Base-by-base conservation (phyloP, 2,329 filamentous ascomycete species). In the Arachnomyces sp. region DNA sequence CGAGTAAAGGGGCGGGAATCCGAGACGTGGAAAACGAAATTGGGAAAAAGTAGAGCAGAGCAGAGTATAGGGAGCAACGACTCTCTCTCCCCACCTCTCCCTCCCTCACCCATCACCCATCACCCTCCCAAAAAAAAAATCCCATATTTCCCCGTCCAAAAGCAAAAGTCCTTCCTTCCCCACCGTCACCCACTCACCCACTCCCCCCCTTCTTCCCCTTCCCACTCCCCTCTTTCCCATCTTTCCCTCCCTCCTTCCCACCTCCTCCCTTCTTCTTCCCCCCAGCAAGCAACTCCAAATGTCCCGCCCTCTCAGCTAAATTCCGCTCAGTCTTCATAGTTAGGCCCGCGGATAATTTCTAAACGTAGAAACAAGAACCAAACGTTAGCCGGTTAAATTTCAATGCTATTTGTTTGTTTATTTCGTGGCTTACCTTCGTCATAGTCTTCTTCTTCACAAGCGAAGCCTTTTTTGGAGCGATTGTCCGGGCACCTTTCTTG, bases 201-300 rank as follows among this genome's bases (percentile, higher is more conserved):
- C 20, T 25, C 20, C 20, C 20, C 5, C 20, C 9, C 20, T 25
- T 25, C 52, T 55, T 59, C 45, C 47, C 53, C 40, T 45, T 52
- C 38, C 47, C 49, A 8, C 44, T 49, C n/a, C 66, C 64, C 44
- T 54, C 54, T 38, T 56, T 53, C 45, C 25, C 16, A 3, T 53
- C 60, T 45, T 58, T 58, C 29, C 50, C 55, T 47, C 60, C 58
- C 30, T 52, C 56, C 40, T 58, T 56, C 47, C 57, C 59, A 44
- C 47, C 52, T 51, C 66, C 65, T 50, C 61, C 68, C 44, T 76
- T 70, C 61, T 75, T 81, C 71, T 82, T 83, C 9, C 79, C 80
- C 2, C 79, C 79, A 42, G 70, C 70, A 53, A 85, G 58, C 53
- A 85, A 55, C 59, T 86, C 81, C 54, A 85, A 54, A 69, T 86